Evolutionary conservation across 2,329 filamentous ascomycete genomes (phyloP), one percentile per base, ranked within the genome.

Genomic region (Aspergillus fijiensis): DNA sequence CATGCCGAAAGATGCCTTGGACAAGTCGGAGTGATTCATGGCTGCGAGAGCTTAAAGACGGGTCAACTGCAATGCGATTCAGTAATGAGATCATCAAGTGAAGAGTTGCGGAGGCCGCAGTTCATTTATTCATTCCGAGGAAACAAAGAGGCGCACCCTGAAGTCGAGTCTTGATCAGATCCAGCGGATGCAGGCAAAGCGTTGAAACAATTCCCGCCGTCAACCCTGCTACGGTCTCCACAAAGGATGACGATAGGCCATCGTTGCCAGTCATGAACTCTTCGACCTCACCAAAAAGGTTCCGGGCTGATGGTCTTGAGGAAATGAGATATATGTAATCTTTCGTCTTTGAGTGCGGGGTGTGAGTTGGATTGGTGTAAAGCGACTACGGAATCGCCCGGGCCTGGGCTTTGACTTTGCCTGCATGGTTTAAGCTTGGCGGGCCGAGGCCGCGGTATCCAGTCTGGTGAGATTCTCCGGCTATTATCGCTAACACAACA

Each of bases 111-210:
- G 4, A 25, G 31, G 27, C 7, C 27, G 9, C 27, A 29, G 9
- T 29, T 29, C 27, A 29, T 21, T 29, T n/a, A 33, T 19, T 19
- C 9, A 10, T n/a, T 31, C n/a, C 16, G 29, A 35, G 21, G 14
- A 47, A n/a, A 12, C 12, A 23, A n/a, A 23, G 42, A 12, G 45
- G 72, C 80, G 60, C 80, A 92, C 91, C 88, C 80, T 99, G 95
- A 73, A 99, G 87, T 65, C 95, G 89, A 62, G 94, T 98, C 83
- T 99, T 99, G 74, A 98, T 88, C 65, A 99, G 88, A 79, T 99
- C 95, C 61, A 99, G 86, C 33, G 95, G 95, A 68, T 98, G 94
- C 55, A 95, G 89, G 59, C 87, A 88, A 52, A 98, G 83, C 25
- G 95, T 98, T 56, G 93, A 90, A 68, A 92, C 84, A 59, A 92